Evolutionary conservation across 2,329 filamentous ascomycete species (phyloP), one percentile per base, ranked within the genome.

Genomic region (Hypocrella siamensis): DNA sequence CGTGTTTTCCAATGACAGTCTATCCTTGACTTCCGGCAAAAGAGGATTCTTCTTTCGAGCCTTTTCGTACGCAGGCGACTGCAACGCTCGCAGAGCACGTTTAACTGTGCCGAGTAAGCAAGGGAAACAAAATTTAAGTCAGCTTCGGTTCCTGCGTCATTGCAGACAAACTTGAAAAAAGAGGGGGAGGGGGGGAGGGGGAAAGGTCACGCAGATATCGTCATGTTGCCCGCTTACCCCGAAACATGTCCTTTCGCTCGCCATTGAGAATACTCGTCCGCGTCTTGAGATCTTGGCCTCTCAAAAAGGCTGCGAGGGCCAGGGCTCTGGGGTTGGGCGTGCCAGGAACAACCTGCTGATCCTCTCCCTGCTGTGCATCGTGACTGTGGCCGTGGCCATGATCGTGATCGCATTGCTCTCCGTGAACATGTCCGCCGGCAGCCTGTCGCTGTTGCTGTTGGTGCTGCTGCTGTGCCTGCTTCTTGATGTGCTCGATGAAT

Each of bases 221-320:
- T n/a, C n/a, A n/a, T n/a, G n/a, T n/a, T n/a, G n/a, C n/a, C n/a
- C n/a, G n/a, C n/a, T n/a, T 63, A 88, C 84, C 85, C 67, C 79
- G 80, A 58, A 98, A 96, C 82, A 98, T 92, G 42, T 98, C 88
- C 60, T 93, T 96, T 47, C 90, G 74, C 66, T 94, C 86, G 46
- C 90, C 90, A 42, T 94, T 86, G 42, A 96, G 70, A 41, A 98
- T 92, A 53, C 82, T 88, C 14, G 86, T 94, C 40, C 90, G 70
- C 14, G 72, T 68, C 68, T 98, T 98, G 41, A 98, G 61, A 37
- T 90, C 73, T 58, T 94, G 86, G 36, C 69, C 57, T 43, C 76
- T 75, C 37, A 98, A 61, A 58, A 93, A 98, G 48, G 83, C 79
- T 42, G 90, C 92, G 33, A 98, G 70, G 7, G 86, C 85, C 28